phyloP scores from a whole-genome alignment of 1,284 basidiomycete genomes.

The Xanthoconium separans region DNA sequence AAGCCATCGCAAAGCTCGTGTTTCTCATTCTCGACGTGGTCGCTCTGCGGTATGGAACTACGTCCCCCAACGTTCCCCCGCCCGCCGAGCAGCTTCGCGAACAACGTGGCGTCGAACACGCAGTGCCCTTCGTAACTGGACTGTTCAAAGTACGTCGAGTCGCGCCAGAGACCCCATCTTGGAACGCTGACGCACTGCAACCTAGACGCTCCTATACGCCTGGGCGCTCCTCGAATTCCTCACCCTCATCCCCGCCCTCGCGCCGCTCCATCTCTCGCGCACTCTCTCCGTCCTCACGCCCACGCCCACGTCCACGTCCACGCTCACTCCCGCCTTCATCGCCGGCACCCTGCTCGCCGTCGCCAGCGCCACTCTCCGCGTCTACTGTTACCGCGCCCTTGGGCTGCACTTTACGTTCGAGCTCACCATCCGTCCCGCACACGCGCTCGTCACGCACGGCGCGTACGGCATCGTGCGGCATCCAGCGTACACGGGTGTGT shows the following conservation, averaged over 20 bases:
- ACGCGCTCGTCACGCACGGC: constrained; percentile 28
- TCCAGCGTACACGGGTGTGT: constrained; percentile 25
- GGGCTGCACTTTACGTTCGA: constrained; percentile 30
- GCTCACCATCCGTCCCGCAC: constrained; percentile 24
- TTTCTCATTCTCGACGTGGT: background rate
- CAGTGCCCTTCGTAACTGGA: background rate
- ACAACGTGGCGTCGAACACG: constrained; percentile 8
- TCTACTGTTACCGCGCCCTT: constrained; percentile 19
- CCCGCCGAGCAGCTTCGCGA: constrained; percentile 12
- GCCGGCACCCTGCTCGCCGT: constrained; percentile 10
- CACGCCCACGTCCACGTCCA: background rate
- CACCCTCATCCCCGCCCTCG: constrained; percentile 6
- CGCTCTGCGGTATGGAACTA: constrained; percentile 1
- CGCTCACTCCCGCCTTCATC: constrained; percentile 10
- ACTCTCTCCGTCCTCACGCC: background rate
- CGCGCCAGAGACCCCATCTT: no score
- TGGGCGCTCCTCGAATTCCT: constrained; percentile 4
- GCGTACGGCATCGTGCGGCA: constrained; percentile 31
- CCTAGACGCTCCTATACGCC: background rate
- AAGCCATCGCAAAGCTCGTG: background rate
- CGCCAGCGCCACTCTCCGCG: constrained; percentile 17
- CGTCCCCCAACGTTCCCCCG: constrained; percentile 15
- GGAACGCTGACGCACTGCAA: no score
- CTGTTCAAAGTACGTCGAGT: background rate
- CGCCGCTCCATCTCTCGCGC: constrained; percentile 1